Conservation (phyloP, 2,329 filamentous ascomycete genomes). For the Fusarium longipes region DNA sequence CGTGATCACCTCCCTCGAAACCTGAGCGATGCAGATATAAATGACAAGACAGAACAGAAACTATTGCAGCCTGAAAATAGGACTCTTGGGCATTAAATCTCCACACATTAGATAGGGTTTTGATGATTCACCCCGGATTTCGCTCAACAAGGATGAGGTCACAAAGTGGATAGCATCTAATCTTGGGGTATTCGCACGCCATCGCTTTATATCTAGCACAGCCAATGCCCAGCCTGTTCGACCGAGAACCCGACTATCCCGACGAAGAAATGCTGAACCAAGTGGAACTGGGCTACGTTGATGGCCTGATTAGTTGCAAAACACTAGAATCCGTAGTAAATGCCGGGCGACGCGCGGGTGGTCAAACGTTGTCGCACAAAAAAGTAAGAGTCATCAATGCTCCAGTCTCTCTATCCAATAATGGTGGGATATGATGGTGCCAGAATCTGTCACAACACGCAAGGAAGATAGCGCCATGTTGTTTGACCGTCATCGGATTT, state of each 20-base stretch:
- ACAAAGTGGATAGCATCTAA: constrained; percentile 11
- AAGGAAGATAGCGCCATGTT: background rate
- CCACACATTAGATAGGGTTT: background rate
- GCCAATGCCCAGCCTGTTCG: background rate
- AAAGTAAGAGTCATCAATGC: background rate
- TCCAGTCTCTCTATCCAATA: background rate
- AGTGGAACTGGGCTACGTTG: background rate
- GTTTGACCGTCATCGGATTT: background rate
- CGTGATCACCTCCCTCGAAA: no score
- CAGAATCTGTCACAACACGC: background rate
- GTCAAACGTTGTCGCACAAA: no score
- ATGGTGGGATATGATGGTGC: background rate
- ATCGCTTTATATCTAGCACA: background rate
- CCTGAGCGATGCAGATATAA: no score
- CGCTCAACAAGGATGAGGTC: background rate
- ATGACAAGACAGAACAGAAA: background rate
- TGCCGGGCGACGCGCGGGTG: background rate
- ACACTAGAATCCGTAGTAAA: background rate
- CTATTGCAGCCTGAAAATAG: background rate
- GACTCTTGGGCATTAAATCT: background rate
- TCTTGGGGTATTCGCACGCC: constrained; percentile 14
- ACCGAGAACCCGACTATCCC: background rate
- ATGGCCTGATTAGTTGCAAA: background rate
- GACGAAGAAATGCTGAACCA: fast-evolving
- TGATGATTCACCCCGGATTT: background rate